Base-by-base conservation (phyloP, 1,284 basidiomycete genomes). In the Heterobasidion irregulare region DNA sequence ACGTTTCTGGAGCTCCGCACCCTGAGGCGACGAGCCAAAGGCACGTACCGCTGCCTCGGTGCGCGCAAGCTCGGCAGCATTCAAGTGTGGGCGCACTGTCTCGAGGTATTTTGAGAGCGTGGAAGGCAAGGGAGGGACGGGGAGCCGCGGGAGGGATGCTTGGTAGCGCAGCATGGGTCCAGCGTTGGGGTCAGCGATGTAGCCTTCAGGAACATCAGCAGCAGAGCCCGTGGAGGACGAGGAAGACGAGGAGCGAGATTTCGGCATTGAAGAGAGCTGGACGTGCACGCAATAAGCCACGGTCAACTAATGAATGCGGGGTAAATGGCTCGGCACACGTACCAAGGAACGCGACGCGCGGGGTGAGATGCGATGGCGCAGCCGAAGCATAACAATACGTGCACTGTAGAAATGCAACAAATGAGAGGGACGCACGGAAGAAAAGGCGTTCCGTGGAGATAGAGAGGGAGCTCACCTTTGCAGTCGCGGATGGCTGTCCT, bases 101-200 rank as follows among this genome's bases (percentile, higher is more conserved):
- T 93, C 89, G 62, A 95, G 82, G 74, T 96, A 98, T 68, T 95
- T 95, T 53, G 79, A 67, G 26, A 89, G 76, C 0, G 94, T 97
- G 1, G 89, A 89, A 8, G 82, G 72, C 47, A 98, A 78, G 1
- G 87, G 72, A 0, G 94, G 94, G 0, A 97, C 86, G 36, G 94
- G 94, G 3, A 98, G 79, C 51, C 74, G 76, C 1, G 94, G 94
- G 1, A 98, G 75, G 3, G 85, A 86, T 6, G 82, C 76, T 64
- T 97, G 88, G 69, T 81, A 91, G 18, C 87, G 82, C 55, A 94
- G 80, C 82, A 94, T 91, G 0, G 86, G 82, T 2, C 79, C 76
- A 33, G 77, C 76, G n/a, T 71, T 67, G 34, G 75, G 68, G 57
- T 80, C 78, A 50, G 69, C 70, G 32, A 65, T 59, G 63, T 80